These are phyloP conservation scores for Euphorbia corollata DNA, from an alignment of 441 rosid genomes.

Conservation along the genomic window DNA sequence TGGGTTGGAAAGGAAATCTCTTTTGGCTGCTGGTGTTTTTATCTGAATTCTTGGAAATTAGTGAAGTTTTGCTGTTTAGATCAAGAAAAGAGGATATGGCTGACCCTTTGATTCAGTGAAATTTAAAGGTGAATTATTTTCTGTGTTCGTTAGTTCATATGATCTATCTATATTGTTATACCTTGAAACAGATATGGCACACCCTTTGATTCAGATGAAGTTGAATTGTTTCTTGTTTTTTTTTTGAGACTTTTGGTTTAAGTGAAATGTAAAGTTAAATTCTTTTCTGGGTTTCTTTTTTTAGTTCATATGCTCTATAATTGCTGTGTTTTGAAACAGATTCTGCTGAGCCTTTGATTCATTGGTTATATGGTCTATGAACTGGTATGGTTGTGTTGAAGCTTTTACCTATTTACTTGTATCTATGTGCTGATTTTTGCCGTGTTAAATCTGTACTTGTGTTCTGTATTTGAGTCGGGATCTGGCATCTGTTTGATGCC, in stretches of 20 bases:
- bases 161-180: background rate
- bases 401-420: background rate
- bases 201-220: constrained; percentile 2
- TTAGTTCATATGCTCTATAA: too few species aligned
- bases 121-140: constrained; percentile 19
- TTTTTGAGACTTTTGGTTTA: too few species aligned
- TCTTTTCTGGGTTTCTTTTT: constrained; percentile 12
- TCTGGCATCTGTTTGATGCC: constrained; percentile 25
- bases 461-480: constrained; percentile 11
- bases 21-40: background rate
- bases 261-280: constrained; percentile 26
- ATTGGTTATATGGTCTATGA: background rate
- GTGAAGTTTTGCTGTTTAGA: constrained; percentile 12
- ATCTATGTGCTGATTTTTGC: constrained; percentile 11
- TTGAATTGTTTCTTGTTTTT: too few species aligned
- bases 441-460: background rate
- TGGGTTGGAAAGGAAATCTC: constrained; percentile 15
- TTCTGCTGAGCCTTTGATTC: background rate
- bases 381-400: background rate
- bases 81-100: background rate
- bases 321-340: too few species aligned
- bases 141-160: background rate
- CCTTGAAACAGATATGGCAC: background rate
- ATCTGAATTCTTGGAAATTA: constrained; percentile 9
- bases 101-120: constrained; percentile 2